These are phyloP conservation scores for Penicillium sp. DNA, from an alignment of 2,329 filamentous ascomycete species.

Conservation along the genomic window DNA sequence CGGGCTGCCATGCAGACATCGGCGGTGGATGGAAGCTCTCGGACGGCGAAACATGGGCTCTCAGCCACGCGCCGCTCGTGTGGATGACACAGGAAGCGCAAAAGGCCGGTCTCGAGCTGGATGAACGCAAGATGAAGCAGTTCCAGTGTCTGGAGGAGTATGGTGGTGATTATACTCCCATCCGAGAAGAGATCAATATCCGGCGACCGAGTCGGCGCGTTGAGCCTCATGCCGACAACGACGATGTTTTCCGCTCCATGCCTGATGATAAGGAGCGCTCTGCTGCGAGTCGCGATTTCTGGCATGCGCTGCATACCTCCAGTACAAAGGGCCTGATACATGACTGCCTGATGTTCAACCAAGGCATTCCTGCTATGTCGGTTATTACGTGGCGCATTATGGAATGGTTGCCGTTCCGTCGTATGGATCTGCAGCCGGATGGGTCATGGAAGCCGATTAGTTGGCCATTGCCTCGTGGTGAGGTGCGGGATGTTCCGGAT, in stretches of 20 bases:
- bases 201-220: constrained; percentile 10
- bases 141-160: constrained; percentile 60
- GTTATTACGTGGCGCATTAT: constrained; percentile 72
- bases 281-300: constrained; percentile 47
- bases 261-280: constrained; percentile 25
- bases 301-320: constrained; percentile 58
- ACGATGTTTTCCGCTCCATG: constrained; percentile 11
- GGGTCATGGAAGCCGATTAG: constrained; percentile 76
- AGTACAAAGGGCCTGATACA: constrained; percentile 58
- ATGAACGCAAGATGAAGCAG: constrained; percentile 63
- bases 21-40: constrained; percentile 70
- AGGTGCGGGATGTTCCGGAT: constrained; percentile 71
- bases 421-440: constrained; percentile 72
- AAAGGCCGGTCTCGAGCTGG: constrained; percentile 67
- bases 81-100: constrained; percentile 68
- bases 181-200: constrained; percentile 24
- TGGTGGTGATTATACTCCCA: constrained; percentile 35
- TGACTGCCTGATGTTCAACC: constrained; percentile 65
- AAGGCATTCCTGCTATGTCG: constrained; percentile 54
- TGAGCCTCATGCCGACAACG: constrained; percentile 12
- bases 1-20: constrained; percentile 74
- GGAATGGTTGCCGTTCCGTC: constrained; percentile 77
- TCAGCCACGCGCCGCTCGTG: constrained; percentile 66
- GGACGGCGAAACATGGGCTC: constrained; percentile 54
- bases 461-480: constrained; percentile 75